A percentile compares a stretch with the other conserved stretches of the same genome.
Evolutionary conservation across 805 yeast species (phyloP).

Genomic region (Dipodascopsis uninucleata): DNA sequence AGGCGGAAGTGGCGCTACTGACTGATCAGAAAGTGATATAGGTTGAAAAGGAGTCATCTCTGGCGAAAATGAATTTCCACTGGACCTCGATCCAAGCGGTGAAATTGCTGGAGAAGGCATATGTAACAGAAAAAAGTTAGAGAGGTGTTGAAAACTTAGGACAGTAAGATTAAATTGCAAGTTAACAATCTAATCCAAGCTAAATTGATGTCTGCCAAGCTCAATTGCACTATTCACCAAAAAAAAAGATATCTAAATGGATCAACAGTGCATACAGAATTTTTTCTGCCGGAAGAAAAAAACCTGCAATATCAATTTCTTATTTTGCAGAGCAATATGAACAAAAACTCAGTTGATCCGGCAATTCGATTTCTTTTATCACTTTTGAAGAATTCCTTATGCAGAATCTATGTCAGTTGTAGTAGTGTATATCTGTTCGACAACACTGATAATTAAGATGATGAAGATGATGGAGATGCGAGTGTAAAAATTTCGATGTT

Average conservation of each 20-base stretch:
- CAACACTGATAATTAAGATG: too few relatives aligned
- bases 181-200: neutral
- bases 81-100: neutral
- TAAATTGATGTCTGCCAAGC: too few relatives aligned
- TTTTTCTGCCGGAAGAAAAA: neutral
- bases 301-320: too few relatives aligned
- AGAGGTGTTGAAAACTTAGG: neutral
- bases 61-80: conserved; percentile 14
- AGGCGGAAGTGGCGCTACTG: conserved; percentile 9
- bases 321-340: too few relatives aligned
- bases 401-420: too few relatives aligned
- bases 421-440: too few relatives aligned
- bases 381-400: too few relatives aligned
- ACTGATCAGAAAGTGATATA: conserved; percentile 20
- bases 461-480: too few relatives aligned
- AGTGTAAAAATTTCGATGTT: too few relatives aligned
- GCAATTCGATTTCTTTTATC: too few relatives aligned
- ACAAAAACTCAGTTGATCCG: too few relatives aligned
- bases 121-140: neutral
- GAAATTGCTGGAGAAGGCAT: conserved; percentile 6
- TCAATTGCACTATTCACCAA: too few relatives aligned
- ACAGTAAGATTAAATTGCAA: neutral
- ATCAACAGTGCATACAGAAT: neutral
- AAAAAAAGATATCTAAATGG: conserved; percentile 1
- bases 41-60: conserved; percentile 22